Conservation (phyloP, 169 alveolate genomes). For the Babesia microti region DNA sequence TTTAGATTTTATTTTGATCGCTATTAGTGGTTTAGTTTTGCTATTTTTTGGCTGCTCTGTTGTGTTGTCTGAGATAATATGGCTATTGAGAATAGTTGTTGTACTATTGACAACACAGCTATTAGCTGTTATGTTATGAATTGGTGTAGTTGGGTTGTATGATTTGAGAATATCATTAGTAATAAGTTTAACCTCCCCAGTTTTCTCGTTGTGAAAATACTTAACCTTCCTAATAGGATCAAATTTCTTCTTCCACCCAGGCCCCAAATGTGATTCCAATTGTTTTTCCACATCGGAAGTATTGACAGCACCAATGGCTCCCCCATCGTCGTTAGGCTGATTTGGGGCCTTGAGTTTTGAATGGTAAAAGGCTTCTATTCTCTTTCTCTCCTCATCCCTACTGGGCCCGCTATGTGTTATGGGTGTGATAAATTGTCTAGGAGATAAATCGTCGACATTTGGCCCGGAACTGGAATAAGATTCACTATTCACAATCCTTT, state of each 20-base stretch:
- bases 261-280: background rate
- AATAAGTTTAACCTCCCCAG: slow-evolving; percentile 38
- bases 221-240: slow-evolving; percentile 25
- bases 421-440: slow-evolving; percentile 2
- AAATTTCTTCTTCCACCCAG: slow-evolving; percentile 37
- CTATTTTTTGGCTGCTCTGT: background rate
- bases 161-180: too few relatives aligned
- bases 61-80: background rate
- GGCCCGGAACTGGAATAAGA: slow-evolving; percentile 15
- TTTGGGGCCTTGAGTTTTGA: too few relatives aligned
- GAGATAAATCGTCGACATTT: background rate
- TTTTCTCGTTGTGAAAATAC: slow-evolving; percentile 27
- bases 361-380: slow-evolving; percentile 4
- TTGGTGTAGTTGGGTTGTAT: too few relatives aligned
- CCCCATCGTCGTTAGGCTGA: slow-evolving; percentile 36
- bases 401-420: slow-evolving; percentile 13
- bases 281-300: too few relatives aligned
- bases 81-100: background rate
- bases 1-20: slow-evolving; percentile 5
- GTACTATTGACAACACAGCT: too few relatives aligned
- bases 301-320: slow-evolving; percentile 14
- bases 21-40: slow-evolving; percentile 8
- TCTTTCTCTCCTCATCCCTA: slow-evolving; percentile 28
- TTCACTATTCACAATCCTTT: slow-evolving; percentile 40
- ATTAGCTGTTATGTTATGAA: too few relatives aligned